phyloP scores from a whole-genome alignment of 208 protist species.

The Herpetomonas tarakana region DNA sequence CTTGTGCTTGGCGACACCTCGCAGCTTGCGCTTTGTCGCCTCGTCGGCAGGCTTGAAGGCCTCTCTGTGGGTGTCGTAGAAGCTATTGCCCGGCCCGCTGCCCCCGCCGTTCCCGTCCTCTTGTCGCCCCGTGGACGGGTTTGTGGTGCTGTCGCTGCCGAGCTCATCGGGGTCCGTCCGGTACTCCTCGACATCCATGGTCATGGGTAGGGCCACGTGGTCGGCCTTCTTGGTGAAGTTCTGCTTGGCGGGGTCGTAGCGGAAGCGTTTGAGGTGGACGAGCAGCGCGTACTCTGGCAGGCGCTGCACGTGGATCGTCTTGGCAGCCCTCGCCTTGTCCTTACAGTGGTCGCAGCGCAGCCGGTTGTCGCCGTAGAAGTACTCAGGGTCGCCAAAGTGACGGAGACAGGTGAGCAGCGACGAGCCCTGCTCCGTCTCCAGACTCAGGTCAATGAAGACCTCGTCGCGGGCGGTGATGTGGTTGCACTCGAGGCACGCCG shows the following conservation, averaged over 20 bases:
- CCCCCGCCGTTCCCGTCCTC: not conserved
- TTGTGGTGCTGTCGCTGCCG: not conserved
- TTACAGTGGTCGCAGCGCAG: slow-evolving; percentile 81
- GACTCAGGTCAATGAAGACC: slow-evolving; percentile 80
- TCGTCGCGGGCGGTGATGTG: slow-evolving; percentile 55
- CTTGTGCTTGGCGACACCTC: slow-evolving; percentile 61
- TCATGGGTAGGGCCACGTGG: slow-evolving; percentile 84
- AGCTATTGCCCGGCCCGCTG: not conserved
- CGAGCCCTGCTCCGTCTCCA: slow-evolving; percentile 73
- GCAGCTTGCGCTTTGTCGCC: slow-evolving; percentile 39
- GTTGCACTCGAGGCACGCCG: slow-evolving; percentile 75
- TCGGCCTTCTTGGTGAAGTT: slow-evolving; percentile 76
- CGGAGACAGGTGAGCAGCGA: slow-evolving; percentile 78
- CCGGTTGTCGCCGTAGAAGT: slow-evolving; percentile 80
- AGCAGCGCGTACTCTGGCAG: slow-evolving; percentile 84
- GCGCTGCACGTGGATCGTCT: slow-evolving; percentile 78
- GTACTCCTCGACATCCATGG: slow-evolving; percentile 87
- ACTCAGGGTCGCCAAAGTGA: slow-evolving; percentile 73
- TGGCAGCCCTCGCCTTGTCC: slow-evolving; percentile 59
- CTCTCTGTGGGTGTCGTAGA: slow-evolving; percentile 12
- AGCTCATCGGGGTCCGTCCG: slow-evolving; percentile 23
- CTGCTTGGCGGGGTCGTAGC: slow-evolving; percentile 70
- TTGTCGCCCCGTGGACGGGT: slow-evolving; percentile 1
- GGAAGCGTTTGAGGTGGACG: slow-evolving; percentile 92
- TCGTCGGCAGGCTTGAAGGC: slow-evolving; percentile 34